Evolutionary conservation across 2,329 filamentous ascomycete species (phyloP).

Genomic region (Arthrobotrys iridis): DNA sequence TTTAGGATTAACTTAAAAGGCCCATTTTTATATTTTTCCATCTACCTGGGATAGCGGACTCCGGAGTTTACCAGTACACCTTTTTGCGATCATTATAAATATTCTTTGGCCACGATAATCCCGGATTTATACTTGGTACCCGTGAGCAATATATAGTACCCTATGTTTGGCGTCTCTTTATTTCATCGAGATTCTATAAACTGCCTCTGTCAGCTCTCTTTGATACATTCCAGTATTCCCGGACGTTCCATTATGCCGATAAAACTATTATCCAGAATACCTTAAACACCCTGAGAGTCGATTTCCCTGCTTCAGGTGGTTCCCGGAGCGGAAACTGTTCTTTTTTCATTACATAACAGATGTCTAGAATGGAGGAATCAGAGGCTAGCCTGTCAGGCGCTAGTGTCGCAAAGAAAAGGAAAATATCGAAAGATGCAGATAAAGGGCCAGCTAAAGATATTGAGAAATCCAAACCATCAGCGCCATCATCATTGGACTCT

Average conservation of each 20-base stretch:
- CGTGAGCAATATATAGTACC: neutral
- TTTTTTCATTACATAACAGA: constrained; percentile 6
- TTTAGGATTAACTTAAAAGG: neutral
- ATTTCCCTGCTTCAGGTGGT: constrained; percentile 1
- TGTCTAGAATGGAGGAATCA: constrained; percentile 49
- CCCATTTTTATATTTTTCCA: neutral
- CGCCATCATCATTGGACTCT: constrained; percentile 11
- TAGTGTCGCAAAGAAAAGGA: constrained; percentile 26
- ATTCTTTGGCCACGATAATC: neutral
- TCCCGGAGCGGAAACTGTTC: neutral
- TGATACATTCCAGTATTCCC: neutral
- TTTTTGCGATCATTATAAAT: neutral
- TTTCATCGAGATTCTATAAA: constrained; percentile 14
- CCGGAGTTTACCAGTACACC: neutral
- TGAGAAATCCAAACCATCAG: constrained; percentile 29
- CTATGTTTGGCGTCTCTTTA: constrained; percentile 20
- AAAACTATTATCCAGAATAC: constrained; percentile 33
- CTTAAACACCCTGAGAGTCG: constrained; percentile 33
- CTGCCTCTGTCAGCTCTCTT: constrained; percentile 1
- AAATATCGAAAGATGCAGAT: constrained; percentile 8
- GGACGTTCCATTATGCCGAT: constrained; percentile 37
- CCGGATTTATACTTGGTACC: constrained; percentile 1
- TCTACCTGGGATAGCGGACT: neutral
- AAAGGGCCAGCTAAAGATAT: constrained; percentile 28
- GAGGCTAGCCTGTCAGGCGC: constrained; percentile 28